Evolutionary conservation across 805 yeast genomes (phyloP), one percentile per base, ranked within the genome.

Genomic region (Metschnikowia kunwiensis): DNA sequence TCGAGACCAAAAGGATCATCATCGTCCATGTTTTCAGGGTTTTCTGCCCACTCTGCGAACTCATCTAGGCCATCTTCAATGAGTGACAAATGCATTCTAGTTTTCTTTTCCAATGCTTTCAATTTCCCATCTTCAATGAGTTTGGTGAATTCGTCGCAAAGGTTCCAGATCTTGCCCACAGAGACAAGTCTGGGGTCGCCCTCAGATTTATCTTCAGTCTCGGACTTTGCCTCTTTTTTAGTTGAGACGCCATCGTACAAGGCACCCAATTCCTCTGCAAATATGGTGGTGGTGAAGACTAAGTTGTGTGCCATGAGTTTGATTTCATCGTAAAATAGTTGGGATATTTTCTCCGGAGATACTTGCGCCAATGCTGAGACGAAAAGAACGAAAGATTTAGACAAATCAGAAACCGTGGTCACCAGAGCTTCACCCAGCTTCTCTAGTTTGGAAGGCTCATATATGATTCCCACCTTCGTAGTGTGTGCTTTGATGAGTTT

Each of bases 381-480:
- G 30, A 74, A 49, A 23, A 74, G 52, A 2, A 75, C 64, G n/a
- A 68, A 46, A 10, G 71, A 57, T 32, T 69, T 65, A 0, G 74
- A 62, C 4, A 70, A 54, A 24, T 75, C 75, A 38, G 66, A 68
- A 5, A 77, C 44, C 17, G 80, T 75, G 9, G 58, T 61, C 42
- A 56, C 64, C 0, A 81, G 79, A 1, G 82, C 77, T 32, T 63
- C 65, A 0, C 59, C 52, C 15, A 68, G 60, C 14, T 53, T 54
- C 16, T 34, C 34, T 17, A 66, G 41, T 27, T 75, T 69, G 1
- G 79, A 78, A 2, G 85, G 80, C 49, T 77, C 78, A 63, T 78
- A 82, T 0, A 82, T 74, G 18, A 82, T 70, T 1, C 88, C 89
- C 5, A 85, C 64, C 54, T 86, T 86, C 2, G 95, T 86, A 2